Evolutionary conservation across 768 basidiomycete species (phyloP).

Genomic region (Russula ochroleuca): DNA sequence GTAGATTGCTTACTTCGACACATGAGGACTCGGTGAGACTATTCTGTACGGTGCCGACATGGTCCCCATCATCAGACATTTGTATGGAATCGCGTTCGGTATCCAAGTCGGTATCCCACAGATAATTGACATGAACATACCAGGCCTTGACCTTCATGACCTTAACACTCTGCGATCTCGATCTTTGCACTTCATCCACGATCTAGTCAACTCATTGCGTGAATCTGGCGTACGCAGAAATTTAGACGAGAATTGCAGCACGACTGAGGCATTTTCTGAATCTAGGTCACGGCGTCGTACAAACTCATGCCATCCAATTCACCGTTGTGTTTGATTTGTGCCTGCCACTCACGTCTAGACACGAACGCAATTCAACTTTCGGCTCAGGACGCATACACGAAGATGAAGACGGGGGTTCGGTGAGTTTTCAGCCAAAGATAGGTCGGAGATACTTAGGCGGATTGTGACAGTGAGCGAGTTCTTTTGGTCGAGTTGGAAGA

Average conservation of each 20-base stretch:
- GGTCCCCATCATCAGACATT: constrained; percentile 52
- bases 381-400: constrained; percentile 45
- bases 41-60: constrained; percentile 65
- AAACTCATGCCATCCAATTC: constrained; percentile 58
- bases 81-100: constrained; percentile 41
- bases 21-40: constrained; percentile 45
- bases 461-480: constrained; percentile 42
- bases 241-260: not conserved
- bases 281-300: constrained; percentile 59
- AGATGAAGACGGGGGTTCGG: constrained; percentile 42
- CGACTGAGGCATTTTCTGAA: constrained; percentile 16
- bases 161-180: constrained; percentile 60
- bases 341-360: constrained; percentile 43
- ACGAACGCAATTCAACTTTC: constrained; percentile 41
- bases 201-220: constrained; percentile 54
- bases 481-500: constrained; percentile 49
- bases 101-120: no score
- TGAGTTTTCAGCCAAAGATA: constrained; percentile 29
- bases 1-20: constrained; percentile 49
- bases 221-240: constrained; percentile 51
- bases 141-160: constrained; percentile 65
- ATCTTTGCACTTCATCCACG: constrained; percentile 59
- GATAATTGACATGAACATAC: constrained; percentile 1
- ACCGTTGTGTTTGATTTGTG: constrained; percentile 56
- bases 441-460: not conserved